Conservation (phyloP, 495 filamentous ascomycete species). For the Penicillium silybi region DNA sequence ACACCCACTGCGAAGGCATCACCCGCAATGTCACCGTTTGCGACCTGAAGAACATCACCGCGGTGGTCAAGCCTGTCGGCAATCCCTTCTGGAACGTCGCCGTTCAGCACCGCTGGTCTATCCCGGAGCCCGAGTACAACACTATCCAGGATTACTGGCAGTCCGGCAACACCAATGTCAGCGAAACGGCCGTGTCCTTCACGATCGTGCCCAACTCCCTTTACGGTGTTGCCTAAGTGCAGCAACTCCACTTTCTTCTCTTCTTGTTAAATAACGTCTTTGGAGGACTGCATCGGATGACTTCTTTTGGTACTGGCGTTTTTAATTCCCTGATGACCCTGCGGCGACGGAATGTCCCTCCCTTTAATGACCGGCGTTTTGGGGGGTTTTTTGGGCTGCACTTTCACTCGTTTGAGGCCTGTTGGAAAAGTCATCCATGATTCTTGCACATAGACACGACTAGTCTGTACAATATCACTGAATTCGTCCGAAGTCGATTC, state of each 20-base stretch:
- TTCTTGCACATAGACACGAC: neutral
- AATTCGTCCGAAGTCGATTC: neutral
- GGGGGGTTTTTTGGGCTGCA: neutral
- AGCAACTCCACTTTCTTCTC: neutral
- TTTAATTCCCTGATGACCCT: neutral
- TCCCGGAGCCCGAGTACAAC: constrained; percentile 10
- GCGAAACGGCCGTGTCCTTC: constrained; percentile 4
- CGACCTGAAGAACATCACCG: constrained; percentile 23
- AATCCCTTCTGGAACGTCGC: constrained; percentile 33
- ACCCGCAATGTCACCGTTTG: constrained; percentile 23
- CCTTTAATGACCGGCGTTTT: constrained; percentile 8
- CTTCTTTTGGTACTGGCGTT: neutral
- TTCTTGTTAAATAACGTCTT: neutral
- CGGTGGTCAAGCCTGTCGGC: constrained; percentile 18
- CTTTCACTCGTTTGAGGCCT: neutral
- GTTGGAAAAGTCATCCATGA: neutral
- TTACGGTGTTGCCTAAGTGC: constrained; percentile 16
- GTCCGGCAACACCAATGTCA: constrained; percentile 13
- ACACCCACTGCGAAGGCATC: constrained; percentile 37
- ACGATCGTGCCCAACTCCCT: constrained; percentile 14
- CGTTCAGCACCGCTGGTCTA: constrained; percentile 32
- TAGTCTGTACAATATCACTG: neutral
- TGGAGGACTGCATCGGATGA: neutral
- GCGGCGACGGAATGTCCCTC: neutral
- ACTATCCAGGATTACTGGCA: constrained; percentile 19